Evolutionary conservation across 805 yeast genomes (phyloP).

Genomic region (Myxozyma geophila): DNA sequence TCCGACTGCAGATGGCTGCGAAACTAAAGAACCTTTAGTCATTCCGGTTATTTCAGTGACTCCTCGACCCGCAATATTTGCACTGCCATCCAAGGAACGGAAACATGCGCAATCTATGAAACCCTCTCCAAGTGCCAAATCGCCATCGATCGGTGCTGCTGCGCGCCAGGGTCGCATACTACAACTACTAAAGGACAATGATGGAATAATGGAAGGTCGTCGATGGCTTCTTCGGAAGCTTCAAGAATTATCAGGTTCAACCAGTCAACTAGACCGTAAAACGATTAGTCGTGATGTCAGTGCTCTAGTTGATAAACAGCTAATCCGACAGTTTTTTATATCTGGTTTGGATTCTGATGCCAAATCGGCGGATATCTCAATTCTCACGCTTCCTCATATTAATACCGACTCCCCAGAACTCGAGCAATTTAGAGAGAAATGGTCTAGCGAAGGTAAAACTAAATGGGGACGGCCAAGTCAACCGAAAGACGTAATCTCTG

Average conservation of each 20-base stretch:
- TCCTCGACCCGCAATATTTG: slow-evolving; percentile 1
- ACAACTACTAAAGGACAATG: slow-evolving; percentile 49
- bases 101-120: background rate
- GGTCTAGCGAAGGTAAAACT: slow-evolving; percentile 22
- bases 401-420: slow-evolving; percentile 39
- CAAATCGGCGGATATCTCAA: slow-evolving; percentile 31
- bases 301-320: slow-evolving; percentile 45
- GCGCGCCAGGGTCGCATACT: slow-evolving; percentile 51
- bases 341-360: slow-evolving; percentile 38
- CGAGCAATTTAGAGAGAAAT: slow-evolving; percentile 20
- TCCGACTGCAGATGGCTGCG: too few species aligned
- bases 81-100: background rate
- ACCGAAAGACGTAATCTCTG: slow-evolving; percentile 20
- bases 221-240: slow-evolving; percentile 49
- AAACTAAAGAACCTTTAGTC: too few species aligned
- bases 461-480: slow-evolving; percentile 1
- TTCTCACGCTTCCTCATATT: slow-evolving; percentile 43
- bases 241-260: slow-evolving; percentile 47
- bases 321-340: slow-evolving; percentile 41
- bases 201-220: slow-evolving; percentile 56
- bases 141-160: slow-evolving; percentile 4
- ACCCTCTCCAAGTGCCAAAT: background rate
- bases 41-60: background rate
- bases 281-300: slow-evolving; percentile 56
- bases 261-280: slow-evolving; percentile 57